Base-by-base conservation (phyloP, 2,329 filamentous ascomycete species). In the Biscogniauxia marginata region DNA sequence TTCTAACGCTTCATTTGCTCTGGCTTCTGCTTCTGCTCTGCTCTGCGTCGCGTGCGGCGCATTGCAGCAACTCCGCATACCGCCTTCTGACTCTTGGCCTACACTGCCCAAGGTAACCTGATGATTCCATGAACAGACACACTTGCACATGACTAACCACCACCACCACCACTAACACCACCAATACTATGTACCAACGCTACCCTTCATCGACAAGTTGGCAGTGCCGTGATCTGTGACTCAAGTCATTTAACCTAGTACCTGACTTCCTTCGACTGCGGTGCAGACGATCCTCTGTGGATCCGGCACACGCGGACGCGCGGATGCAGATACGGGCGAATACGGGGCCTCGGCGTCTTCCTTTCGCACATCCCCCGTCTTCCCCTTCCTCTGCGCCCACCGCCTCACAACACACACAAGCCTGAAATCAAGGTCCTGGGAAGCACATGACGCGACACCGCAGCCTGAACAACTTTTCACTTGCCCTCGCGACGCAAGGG, bases 251-350 rank as follows among this genome's bases (percentile, higher is more conserved):
- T 16, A 11, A 16, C n/a, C 30, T 39, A 16, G 30, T n/a, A 39
- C 30, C 30, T 39, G 30, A 39, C n/a, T 16, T 39, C 30, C 30
- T 39, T 16, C 4, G 13, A 11, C 30, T 16, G 9, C n/a, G 30
- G 30, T 39, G 30, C 9, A 39, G 30, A 39, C 13, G 11, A 39
- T 39, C 6, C 30, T 39, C 30, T 39, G 30, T 39, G 30, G 30
- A 39, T 16, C 30, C 30, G 13, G 46, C 30, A 43, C 19, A 16
- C 50, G 52, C 24, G 44, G 21, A 52, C 34, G 24, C 50, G 46
- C 49, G 39, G 52, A 30, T 44, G 49, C 46, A 49, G 39, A 34
- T 57, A 24, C 21, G 30, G 24, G 47, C 47, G 46, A 51, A 57
- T 57, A 55, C 47, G 51, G 30, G 30, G 5, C 13, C 30, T 39